Evolutionary conservation across 331 rosid genomes (phyloP), one percentile per base, ranked within the genome.

Genomic region (Malus hybrid): DNA sequence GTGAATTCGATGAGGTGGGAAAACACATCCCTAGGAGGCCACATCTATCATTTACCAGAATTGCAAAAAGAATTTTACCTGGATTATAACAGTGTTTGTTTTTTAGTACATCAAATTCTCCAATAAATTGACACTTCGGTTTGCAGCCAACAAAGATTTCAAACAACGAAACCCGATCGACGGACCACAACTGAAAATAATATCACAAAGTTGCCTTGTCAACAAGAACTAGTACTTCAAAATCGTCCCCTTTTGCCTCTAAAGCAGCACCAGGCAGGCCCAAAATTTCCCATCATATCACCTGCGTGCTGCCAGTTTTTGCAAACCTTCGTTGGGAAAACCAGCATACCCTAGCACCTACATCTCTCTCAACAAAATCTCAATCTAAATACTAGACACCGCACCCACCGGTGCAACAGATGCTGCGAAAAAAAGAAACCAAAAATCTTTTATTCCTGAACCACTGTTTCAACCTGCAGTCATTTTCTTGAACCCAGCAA

Each of bases 391-490:
- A 77, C 87, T 77, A 76, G 77, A 55, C 80, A 71, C 64, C 22
- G 71, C 74, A 73, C 64, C 82, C 78, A 72, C 74, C 57, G 63
- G 60, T 85, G 79, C 84, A 56, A 57, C 44, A 72, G 80, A 72
- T 54, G 73, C 87, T 80, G 78, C 48, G 14, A 39, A 13, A 59
- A 60, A 34, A 48, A 60, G 46, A 34, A 81, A 82, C 76, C 85
- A 83, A 87, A 85, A 83, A 1, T 68, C 67, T 74, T 84, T 85
- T 74, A 85, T 65, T 76, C 87, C 74, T 70, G 70, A 83, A 81
- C 48, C 68, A 65, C 71, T 46, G 76, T 42, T 73, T 42, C 68
- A 71, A 48, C 52, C 69, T 65, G 69, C 63, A 36, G 18, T 14
- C 67, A 18, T 69, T 72, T 19, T 57, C 66, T 60, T 11, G 27